Percentiles rank a stretch among this genome's conserved stretches.
These are phyloP conservation scores for Rauvolfia tetraphylla DNA, from an alignment of 257 asterid species.

Conservation along the genomic window DNA sequence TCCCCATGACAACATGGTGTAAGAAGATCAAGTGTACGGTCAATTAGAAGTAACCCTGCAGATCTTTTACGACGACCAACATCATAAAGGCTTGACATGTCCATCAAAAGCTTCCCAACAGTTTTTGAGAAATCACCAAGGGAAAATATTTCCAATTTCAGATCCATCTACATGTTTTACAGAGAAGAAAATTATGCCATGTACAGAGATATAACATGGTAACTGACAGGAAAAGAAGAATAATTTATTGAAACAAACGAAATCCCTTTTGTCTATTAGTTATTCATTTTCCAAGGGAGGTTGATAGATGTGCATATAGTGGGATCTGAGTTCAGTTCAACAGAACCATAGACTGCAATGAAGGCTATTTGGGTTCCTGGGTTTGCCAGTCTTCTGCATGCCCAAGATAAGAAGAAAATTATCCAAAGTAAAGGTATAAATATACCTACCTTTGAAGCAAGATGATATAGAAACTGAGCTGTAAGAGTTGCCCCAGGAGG, in stretches of 20 bases:
- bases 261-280: neutral
- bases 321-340: neutral
- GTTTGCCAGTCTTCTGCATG: neutral
- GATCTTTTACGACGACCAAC: constrained; percentile 92
- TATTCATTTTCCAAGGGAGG: neutral
- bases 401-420: constrained; percentile 1
- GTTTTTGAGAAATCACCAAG: constrained; percentile 87
- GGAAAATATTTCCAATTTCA: constrained; percentile 95
- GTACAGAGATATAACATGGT: constrained; percentile 1
- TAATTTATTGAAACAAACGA: neutral
- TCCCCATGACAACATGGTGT: constrained; percentile 98
- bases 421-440: neutral
- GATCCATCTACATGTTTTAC: constrained; percentile 85
- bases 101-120: constrained; percentile 88
- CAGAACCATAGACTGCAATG: neutral
- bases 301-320: neutral
- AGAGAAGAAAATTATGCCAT: constrained; percentile 22
- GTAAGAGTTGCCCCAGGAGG: constrained; percentile 85
- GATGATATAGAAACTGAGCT: constrained; percentile 89
- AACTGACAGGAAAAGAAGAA: constrained; percentile 15
- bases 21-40: constrained; percentile 97
- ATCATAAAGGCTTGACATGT: constrained; percentile 97
- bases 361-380: too few relatives aligned
- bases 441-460: constrained; percentile 68
- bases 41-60: constrained; percentile 83